phyloP scores from a whole-genome alignment of 2,329 filamentous ascomycete genomes.

The Colletotrichum abscissum region DNA sequence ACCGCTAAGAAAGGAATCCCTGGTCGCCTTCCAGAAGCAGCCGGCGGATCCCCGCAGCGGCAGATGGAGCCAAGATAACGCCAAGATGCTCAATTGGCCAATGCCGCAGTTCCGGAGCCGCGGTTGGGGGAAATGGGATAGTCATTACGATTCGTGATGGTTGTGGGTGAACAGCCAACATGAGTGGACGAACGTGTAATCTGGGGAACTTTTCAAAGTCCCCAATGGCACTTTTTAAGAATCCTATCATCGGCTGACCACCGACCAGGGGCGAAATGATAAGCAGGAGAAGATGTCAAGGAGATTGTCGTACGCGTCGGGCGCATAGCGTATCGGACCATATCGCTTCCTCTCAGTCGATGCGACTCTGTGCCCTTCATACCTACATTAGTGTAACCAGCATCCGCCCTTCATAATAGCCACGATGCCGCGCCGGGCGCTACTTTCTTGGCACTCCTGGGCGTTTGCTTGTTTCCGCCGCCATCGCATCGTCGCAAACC shows the following conservation, averaged over 20 bases:
- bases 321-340: neutral
- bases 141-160: neutral
- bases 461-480: neutral
- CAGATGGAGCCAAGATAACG: constrained; percentile 29
- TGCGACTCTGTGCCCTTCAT: neutral
- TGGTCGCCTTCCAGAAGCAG: constrained; percentile 11
- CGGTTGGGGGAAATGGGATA: neutral
- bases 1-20: constrained; percentile 8
- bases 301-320: neutral
- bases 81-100: constrained; percentile 24
- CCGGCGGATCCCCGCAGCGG: neutral
- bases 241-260: neutral
- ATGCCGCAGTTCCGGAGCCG: neutral
- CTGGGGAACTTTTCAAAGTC: neutral
- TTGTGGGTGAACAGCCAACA: neutral
- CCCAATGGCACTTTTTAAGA: neutral
- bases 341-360: neutral
- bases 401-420: constrained; percentile 1
- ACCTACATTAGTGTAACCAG: neutral
- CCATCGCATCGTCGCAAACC: neutral
- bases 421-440: constrained; percentile 32
- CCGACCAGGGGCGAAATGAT: neutral
- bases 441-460: constrained; percentile 28
- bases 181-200: neutral
- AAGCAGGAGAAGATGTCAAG: neutral